Base-by-base conservation (phyloP, 2,329 filamentous ascomycete genomes). In the Pestalotiopsis sp. region DNA sequence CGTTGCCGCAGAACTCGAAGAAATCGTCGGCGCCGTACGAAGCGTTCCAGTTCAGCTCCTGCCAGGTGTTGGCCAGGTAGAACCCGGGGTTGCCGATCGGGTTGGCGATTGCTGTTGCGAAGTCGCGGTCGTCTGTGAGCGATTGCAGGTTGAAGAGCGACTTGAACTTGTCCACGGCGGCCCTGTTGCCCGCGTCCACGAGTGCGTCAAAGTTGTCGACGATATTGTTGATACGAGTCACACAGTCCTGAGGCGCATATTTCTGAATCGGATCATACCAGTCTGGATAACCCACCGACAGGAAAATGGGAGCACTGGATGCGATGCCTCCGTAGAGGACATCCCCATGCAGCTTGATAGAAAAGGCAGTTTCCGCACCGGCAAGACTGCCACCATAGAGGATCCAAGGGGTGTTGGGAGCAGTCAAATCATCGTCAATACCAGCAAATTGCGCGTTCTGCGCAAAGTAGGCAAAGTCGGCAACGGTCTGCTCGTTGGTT, bases 51-150 rank as follows among this genome's bases (percentile, higher is more conserved):
- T 83, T 85, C 11, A 88, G 75, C 72, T 87, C 86, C 76, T 87
- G 85, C 85, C 86, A 87, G 4, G 85, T 87, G 27, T 78, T 79
- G 0, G 82, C 85, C 0, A 83, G 82, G 71, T 87, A 87, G 69
- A 81, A 80, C 67, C 85, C 80, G n/a, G 82, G 81, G 0, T 80
- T 82, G n/a, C 82, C 81, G 13, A 84, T 70, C 4, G 85, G 84
- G 52, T 82, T 83, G 0, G 82, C 83, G 68, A 86, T 86, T 0
- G 83, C 81, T 70, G 81, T 79, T 5, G 83, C 83, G 68, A 86
- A 86, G 70, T 86, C 84, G 31, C 82, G 77, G 31, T 83, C 73
- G 70, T 83, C 83, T 17, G 76, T 77, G n/a, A 87, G 73, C 3
- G 75, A 74, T 38, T 81, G 82, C 1, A 86, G 79, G 0, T 83